Evolutionary conservation across 257 asterid genomes (phyloP), one percentile per base, ranked within the genome.

Genomic region (Solanum arcanum): DNA sequence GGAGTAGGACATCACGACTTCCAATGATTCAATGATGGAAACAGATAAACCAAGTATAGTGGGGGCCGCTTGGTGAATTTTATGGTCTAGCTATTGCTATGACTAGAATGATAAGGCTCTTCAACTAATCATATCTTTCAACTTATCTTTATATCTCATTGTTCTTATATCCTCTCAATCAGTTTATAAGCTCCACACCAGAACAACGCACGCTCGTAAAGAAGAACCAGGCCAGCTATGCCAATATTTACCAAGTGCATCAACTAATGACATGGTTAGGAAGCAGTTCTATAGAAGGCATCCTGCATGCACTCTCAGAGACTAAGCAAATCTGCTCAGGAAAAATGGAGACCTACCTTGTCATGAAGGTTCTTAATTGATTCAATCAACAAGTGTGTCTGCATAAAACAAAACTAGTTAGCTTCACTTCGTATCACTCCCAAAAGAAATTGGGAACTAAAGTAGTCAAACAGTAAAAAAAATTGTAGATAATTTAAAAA

Each of bases 301-400:
- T 7, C 21, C 59, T 7, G 23, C 83, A 77, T 77, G 29, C 35
- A 42, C 23, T 23, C 11, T n/a, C 37, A 46, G 35, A 77, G 14
- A 77, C 33, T n/a, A 77, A 42, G 62, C 62, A 37, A 39, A 66
- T 66, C 15, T 64, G 11, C n/a, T 84, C 72, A n/a, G 56, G 76
- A 25, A 52, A 27, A 47, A 72, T 78, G 83, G 62, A 41, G 42
- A 81, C 91, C 27, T 90, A 93, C 96, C 96, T 90, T 86, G 85
- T 93, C 93, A 35, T 88, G 88, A 29, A 93, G 92, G 86, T 84
- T 82, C 62, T 90, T 85, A 47, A 92, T 84, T 29, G 93, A 89
- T 83, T 91, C 93, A 90, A 90, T 84, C 88, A 89, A 83, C 86
- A 89, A 70, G 64, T 64, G 88, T 33, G 93, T 90, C 95, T 93